Evolutionary conservation across 2,329 filamentous ascomycete species (phyloP).

Genomic region (Colletotrichum sp.): DNA sequence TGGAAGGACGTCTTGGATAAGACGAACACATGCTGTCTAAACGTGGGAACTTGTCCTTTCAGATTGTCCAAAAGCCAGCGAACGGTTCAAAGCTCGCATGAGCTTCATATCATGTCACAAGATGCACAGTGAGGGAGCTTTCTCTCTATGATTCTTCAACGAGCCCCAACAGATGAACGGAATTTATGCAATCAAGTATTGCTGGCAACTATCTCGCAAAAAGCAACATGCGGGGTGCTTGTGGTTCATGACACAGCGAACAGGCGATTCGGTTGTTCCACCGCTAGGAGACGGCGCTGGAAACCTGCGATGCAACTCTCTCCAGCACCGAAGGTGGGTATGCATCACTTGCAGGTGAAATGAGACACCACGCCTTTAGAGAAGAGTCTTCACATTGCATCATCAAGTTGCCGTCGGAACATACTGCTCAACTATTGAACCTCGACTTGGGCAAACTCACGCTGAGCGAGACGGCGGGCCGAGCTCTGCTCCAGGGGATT

Average conservation of each 20-base stretch:
- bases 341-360: fast-evolving
- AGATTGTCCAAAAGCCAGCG: too few species aligned
- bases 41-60: background rate
- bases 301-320: background rate
- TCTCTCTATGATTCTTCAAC: fast-evolving
- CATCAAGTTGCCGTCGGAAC: background rate
- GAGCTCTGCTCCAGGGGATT: background rate
- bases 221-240: background rate
- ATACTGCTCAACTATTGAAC: background rate
- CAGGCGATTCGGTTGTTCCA: fast-evolving
- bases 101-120: background rate
- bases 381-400: background rate
- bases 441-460: background rate
- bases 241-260: background rate
- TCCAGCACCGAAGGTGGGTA: background rate
- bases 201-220: background rate
- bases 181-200: fast-evolving
- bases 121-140: background rate
- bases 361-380: background rate
- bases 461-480: too few species aligned
- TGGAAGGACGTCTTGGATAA: background rate
- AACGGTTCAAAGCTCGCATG: background rate
- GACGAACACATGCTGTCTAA: background rate
- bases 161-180: background rate
- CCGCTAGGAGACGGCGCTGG: background rate